Conservation (phyloP, 352 stramenopile species). For the Phytophthora hybrid region DNA sequence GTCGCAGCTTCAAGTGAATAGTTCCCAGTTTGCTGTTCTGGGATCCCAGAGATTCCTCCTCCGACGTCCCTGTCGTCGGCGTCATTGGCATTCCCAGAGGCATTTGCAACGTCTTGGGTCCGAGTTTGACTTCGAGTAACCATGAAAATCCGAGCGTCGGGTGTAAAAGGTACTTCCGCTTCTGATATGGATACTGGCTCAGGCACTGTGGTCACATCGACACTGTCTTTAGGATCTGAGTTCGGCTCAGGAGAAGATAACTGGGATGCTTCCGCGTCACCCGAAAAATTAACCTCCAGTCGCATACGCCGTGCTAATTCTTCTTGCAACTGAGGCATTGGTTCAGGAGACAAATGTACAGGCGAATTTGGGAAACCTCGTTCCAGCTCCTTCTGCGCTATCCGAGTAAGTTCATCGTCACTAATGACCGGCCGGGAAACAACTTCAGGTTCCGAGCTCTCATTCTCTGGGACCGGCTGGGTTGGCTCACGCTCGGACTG, state of each 20-base stretch:
- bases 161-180: too few species aligned
- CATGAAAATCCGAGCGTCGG: too few species aligned
- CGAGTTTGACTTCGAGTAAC: too few species aligned
- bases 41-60: too few species aligned
- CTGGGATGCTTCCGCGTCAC: background rate
- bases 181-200: too few species aligned
- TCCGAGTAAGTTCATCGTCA: background rate
- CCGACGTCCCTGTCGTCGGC: too few species aligned
- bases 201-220: background rate
- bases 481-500: background rate
- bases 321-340: too few species aligned
- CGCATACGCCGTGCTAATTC: too few species aligned
- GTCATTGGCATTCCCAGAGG: too few species aligned
- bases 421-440: background rate
- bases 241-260: background rate
- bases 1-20: background rate
- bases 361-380: background rate
- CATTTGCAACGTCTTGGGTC: too few species aligned
- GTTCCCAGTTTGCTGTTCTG: background rate
- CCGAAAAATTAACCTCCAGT: too few species aligned
- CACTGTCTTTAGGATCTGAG: background rate
- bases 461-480: background rate
- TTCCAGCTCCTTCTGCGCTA: background rate
- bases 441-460: background rate
- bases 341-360: background rate